Evolutionary conservation across 2,329 filamentous ascomycete species (phyloP), one percentile per base, ranked within the genome.

Genomic region (Epichloe sibirici): DNA sequence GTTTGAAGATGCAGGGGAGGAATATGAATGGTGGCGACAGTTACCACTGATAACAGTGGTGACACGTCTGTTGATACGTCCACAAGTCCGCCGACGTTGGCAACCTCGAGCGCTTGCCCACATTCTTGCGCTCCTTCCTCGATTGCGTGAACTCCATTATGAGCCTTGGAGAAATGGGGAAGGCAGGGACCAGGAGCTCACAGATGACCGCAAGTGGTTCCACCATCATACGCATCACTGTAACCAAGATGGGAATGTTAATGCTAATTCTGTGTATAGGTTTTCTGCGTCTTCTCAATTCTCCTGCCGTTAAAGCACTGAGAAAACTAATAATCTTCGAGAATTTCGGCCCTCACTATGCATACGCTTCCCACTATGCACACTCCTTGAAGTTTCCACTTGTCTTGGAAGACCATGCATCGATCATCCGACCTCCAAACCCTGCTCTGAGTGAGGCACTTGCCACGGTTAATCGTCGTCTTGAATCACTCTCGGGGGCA

Each of bases 71-170:
- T 63, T 70, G 46, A 55, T 71, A 53, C 67, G 68, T 45, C 66
- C 66, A 55, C 69, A 70, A 56, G 69, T 55, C 55, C 65, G 66
- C 53, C 62, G 65, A 55, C 59, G 63, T 61, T 70, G 65, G 65
- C 65, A 63, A 49, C 63, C 62, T 38, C 23, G 48, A 23, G 57
- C 62, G 35, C 59, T 70, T 28, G 57, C 58, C 34, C 57, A 64
- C 13, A 67, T 71, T 58, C 57, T 70, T 53, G 55, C 63, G 11
- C 63, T 62, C 45, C 61, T 70, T 53, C 64, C 68, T 13, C 63
- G 61, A 51, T 53, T 72, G 49, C 60, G 64, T 56, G 65, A 71
- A 55, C 56, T 71, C 56, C 62, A 62, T 50, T 70, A 68, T 57
- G 66, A 70, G 56, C 68, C 66, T 49, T 21, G 17, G 17, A 21